Evolutionary conservation across 2,329 filamentous ascomycete species (phyloP).

Genomic region (Aspergillus proliferans): DNA sequence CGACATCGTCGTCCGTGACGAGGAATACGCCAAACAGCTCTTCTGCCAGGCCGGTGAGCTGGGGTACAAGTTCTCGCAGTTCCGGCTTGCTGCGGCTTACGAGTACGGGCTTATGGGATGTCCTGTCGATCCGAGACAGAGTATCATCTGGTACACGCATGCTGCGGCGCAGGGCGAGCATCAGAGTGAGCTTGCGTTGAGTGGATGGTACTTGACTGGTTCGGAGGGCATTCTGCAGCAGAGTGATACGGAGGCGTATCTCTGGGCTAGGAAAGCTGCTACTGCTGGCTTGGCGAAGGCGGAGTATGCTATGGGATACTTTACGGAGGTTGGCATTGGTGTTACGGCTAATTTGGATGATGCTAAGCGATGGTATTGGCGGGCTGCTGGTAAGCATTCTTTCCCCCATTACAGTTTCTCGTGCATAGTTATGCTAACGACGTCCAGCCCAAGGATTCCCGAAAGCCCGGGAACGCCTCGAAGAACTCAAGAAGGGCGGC

Average conservation of each 20-base stretch:
- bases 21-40: constrained; percentile 70
- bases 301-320: constrained; percentile 97
- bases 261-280: constrained; percentile 94
- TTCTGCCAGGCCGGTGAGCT: constrained; percentile 81
- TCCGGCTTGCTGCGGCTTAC: constrained; percentile 76
- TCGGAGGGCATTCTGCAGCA: constrained; percentile 80
- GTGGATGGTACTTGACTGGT: constrained; percentile 93
- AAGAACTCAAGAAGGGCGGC: constrained; percentile 80
- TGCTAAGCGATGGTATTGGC: constrained; percentile 96
- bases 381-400: constrained; percentile 73
- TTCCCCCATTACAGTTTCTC: neutral
- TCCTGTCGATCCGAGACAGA: constrained; percentile 72
- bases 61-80: constrained; percentile 93
- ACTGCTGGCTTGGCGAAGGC: constrained; percentile 83
- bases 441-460: constrained; percentile 82
- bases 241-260: constrained; percentile 90
- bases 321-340: constrained; percentile 91
- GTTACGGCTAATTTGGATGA: constrained; percentile 81
- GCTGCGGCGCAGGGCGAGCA: constrained; percentile 92
- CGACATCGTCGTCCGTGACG: constrained; percentile 72
- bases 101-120: constrained; percentile 84
- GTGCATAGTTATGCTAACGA: constrained; percentile 5
- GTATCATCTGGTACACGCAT: constrained; percentile 89
- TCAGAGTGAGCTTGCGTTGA: constrained; percentile 77
- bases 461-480: constrained; percentile 84